phyloP scores from a whole-genome alignment of 164 flowering plant species.

The Stephania japonica region DNA sequence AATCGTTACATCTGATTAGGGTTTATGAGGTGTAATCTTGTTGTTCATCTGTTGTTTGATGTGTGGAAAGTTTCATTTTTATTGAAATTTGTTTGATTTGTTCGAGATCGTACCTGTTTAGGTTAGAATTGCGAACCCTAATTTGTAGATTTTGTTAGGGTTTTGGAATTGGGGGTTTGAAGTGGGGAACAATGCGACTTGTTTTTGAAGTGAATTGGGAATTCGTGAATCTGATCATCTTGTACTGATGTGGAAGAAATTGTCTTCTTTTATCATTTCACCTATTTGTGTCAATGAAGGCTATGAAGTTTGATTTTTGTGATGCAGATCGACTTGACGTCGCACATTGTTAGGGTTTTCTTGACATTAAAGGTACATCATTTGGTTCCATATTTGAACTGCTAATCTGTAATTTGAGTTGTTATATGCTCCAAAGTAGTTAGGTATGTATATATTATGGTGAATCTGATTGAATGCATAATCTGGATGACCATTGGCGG shows the following conservation, averaged over 20 bases:
- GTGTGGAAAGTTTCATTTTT: not conserved
- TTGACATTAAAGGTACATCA: conserved; percentile 72
- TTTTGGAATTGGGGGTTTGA: not conserved
- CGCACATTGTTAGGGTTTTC: conserved; percentile 69
- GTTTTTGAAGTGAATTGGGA: not conserved
- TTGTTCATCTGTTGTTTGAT: not conserved
- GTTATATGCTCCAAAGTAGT: not conserved
- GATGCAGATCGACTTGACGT: conserved; percentile 82
- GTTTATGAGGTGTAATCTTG: not conserved
- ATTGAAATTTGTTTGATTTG: not conserved
- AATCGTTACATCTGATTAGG: not conserved
- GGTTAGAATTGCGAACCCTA: not conserved
- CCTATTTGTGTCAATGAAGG: not conserved
- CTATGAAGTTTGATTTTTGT: not conserved
- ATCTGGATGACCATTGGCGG: not conserved
- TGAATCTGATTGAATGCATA: not conserved
- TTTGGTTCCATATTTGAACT: not conserved
- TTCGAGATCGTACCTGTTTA: too few species aligned
- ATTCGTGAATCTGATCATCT: not conserved
- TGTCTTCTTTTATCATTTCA: not conserved
- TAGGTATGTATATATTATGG: not conserved
- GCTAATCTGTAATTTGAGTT: not conserved
- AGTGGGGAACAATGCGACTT: not conserved
- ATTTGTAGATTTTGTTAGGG: not conserved
- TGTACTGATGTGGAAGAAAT: not conserved